Evolutionary conservation across 2,329 filamentous ascomycete species (phyloP).

Genomic region (Cladosporium velox): DNA sequence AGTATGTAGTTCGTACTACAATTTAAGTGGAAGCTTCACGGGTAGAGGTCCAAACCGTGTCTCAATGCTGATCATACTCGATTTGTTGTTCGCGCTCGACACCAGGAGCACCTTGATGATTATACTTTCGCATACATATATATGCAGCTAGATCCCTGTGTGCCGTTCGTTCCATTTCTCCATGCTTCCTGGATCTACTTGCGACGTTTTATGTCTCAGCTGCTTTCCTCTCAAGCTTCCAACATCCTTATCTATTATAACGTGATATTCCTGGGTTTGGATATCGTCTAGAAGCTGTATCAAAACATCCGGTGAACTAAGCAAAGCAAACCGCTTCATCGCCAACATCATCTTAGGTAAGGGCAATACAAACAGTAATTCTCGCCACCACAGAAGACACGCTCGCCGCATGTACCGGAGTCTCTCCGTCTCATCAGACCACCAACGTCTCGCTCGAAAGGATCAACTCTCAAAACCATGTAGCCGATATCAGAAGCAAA

Average conservation of each 20-base stretch:
- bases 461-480: not conserved
- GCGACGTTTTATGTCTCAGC: not conserved
- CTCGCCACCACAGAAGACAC: no score
- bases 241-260: not conserved
- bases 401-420: not conserved
- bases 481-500: not conserved
- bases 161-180: not conserved
- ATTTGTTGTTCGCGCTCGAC: not conserved
- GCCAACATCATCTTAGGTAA: not conserved
- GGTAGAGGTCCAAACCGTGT: not conserved
- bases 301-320: not conserved
- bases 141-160: not conserved
- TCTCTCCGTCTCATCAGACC: not conserved
- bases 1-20: not conserved
- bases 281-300: not conserved
- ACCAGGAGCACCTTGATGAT: conserved; percentile 4
- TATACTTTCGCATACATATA: not conserved
- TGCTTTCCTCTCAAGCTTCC: not conserved
- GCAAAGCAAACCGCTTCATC: not conserved
- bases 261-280: not conserved
- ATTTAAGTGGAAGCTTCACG: not conserved
- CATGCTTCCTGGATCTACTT: not conserved
- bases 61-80: not conserved
- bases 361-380: no score
- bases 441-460: conserved; percentile 13